These are phyloP conservation scores for Metschnikowia santaceciliae DNA, from an alignment of 805 yeast species.

Conservation along the genomic window DNA sequence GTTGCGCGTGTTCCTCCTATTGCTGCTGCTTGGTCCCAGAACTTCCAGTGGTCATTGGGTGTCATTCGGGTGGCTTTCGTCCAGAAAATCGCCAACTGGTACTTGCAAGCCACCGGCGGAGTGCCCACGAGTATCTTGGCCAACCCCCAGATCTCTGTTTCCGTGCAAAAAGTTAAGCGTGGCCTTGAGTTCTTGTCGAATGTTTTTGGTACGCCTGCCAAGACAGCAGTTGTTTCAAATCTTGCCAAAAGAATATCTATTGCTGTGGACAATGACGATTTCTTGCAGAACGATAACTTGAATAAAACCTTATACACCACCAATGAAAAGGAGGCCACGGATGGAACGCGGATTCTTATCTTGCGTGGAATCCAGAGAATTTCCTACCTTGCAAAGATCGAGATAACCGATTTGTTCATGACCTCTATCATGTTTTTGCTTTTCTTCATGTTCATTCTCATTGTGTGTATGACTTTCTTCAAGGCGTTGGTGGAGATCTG, in stretches of 20 bases:
- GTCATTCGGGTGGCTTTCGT: slow-evolving; percentile 71
- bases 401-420: slow-evolving; percentile 78
- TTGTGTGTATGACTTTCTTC: slow-evolving; percentile 54
- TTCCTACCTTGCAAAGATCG: slow-evolving; percentile 78
- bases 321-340: slow-evolving; percentile 57
- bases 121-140: slow-evolving; percentile 68
- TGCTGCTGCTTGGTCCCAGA: slow-evolving; percentile 97
- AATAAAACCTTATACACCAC: slow-evolving; percentile 57
- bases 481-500: slow-evolving; percentile 66
- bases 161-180: slow-evolving; percentile 58
- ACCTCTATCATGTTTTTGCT: slow-evolving; percentile 83
- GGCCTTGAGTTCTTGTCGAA: slow-evolving; percentile 14
- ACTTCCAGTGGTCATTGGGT: slow-evolving; percentile 95
- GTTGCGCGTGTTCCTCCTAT: slow-evolving; percentile 91
- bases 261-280: slow-evolving; percentile 42
- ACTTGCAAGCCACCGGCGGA: slow-evolving; percentile 94
- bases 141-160: slow-evolving; percentile 67
- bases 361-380: slow-evolving; percentile 92
- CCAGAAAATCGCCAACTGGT: slow-evolving; percentile 88
- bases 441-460: slow-evolving; percentile 63
- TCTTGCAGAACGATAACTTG: slow-evolving; percentile 40
- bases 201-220: slow-evolving; percentile 3
- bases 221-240: slow-evolving; percentile 1
- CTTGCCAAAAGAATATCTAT: slow-evolving; percentile 30
- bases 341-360: slow-evolving; percentile 68